Base-by-base conservation (phyloP, 1,284 basidiomycete species). In the Malassezia equina region DNA sequence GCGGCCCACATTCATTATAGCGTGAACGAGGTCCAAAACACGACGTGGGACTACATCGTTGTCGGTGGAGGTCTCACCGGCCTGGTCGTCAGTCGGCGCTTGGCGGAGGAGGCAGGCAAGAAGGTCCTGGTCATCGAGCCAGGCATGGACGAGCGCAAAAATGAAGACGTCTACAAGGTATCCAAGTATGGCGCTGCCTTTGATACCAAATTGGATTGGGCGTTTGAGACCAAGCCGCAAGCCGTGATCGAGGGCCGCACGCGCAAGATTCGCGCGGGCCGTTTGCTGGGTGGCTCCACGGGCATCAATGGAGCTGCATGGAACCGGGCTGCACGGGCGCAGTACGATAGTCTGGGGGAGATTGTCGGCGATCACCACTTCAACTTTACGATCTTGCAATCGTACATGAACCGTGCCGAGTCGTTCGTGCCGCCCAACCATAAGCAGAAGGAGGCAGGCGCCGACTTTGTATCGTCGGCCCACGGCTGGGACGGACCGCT, bases 301-400 rank as follows among this genome's bases (percentile, higher is more conserved):
- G 81, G 81, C 1, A 81, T 84, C 68, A 84, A 84, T 63, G 82
- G 82, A 27, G 81, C 75, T 9, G 75, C 78, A 8, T 83, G 81
- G 75, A 82, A 81, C 12, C 78, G 82, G 8, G 83, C 80, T 1
- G 65, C 79, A 24, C 76, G 76, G 21, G 80, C 78, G 0, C 82
- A 84, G 67, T 83, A 83, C 61, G 81, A 84, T 62, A 77, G 80
- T 0, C 79, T 80, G 77, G 77, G 78, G 0, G 67, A 68, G 1
- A 73, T 84, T n/a, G 76, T 83, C 1, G 80, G 80, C 52, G 67
- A 77, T 6, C 74, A 52, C 3, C 46, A 76, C 7, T 84, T 82
- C 82, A 80, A 79, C 58, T 84, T 81, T 82, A 65, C 78, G 25
- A 77, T 78, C 9, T 65, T 84, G 39, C 79, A 78, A 59, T 63